Evolutionary conservation across 306 rosid species (phyloP).

Genomic region (Arachis hypogaea): DNA sequence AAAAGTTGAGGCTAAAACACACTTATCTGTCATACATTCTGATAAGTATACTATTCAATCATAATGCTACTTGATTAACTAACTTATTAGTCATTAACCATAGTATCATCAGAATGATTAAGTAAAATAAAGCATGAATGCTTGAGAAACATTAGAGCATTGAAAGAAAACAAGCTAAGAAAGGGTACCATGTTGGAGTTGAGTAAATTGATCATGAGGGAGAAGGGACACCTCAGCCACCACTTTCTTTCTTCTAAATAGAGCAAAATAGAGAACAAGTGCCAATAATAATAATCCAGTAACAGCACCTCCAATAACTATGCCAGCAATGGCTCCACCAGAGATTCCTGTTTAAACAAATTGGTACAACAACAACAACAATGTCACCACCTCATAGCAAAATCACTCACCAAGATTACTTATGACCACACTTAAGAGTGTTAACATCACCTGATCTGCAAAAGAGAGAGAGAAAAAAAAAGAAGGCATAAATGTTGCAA

Average conservation of each 20-base stretch:
- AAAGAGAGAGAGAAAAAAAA: slow-evolving; percentile 28
- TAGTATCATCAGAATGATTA: no score
- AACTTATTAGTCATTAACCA: no score
- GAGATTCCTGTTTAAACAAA: slow-evolving; percentile 53
- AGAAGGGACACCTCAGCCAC: slow-evolving; percentile 49
- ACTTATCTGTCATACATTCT: no score
- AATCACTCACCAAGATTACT: slow-evolving; percentile 25
- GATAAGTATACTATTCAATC: background rate
- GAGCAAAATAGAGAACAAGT: slow-evolving; percentile 40
- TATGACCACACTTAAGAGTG: slow-evolving; percentile 20
- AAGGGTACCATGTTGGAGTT: slow-evolving; percentile 45
- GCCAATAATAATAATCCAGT: slow-evolving; percentile 49
- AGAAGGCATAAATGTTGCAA: slow-evolving; percentile 26
- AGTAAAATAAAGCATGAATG: background rate
- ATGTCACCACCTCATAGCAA: slow-evolving; percentile 41
- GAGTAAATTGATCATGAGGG: slow-evolving; percentile 46
- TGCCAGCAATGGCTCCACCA: slow-evolving; percentile 55
- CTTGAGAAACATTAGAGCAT: background rate
- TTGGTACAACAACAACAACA: slow-evolving; percentile 32
- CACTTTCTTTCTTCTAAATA: slow-evolving; percentile 50
- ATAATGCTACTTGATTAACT: background rate
- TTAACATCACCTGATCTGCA: slow-evolving; percentile 73
- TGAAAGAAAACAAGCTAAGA: background rate
- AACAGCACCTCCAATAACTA: slow-evolving; percentile 53
- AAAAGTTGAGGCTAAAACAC: no score